Conservation (phyloP, 768 basidiomycete genomes). For the Tricholoma bakamatsutake region DNA sequence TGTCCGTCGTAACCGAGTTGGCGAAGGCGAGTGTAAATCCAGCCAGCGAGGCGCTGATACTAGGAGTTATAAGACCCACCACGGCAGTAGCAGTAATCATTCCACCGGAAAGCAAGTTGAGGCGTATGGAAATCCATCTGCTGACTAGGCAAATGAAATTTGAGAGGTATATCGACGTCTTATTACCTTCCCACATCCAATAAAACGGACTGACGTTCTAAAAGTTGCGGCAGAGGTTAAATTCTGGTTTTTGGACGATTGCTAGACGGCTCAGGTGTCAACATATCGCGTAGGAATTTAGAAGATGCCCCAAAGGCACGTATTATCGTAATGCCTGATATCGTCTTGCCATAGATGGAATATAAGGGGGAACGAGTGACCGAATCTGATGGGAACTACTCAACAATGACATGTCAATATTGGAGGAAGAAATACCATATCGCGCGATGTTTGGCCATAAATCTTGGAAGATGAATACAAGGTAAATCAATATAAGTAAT, state of each 20-base stretch:
- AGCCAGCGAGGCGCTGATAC: slow-evolving; percentile 73
- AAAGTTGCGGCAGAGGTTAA: not conserved
- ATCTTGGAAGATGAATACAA: slow-evolving; percentile 19
- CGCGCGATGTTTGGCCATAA: slow-evolving; percentile 77
- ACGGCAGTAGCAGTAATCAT: slow-evolving; percentile 71
- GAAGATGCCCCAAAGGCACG: slow-evolving; percentile 87
- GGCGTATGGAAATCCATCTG: slow-evolving; percentile 85
- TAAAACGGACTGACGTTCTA: slow-evolving; percentile 68
- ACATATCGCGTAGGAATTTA: slow-evolving; percentile 83
- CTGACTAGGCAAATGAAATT: slow-evolving; percentile 51
- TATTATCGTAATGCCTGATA: slow-evolving; percentile 41
- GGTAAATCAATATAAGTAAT: no score
- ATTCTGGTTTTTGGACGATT: not conserved
- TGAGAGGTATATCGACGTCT: no score
- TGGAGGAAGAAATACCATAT: slow-evolving; percentile 49
- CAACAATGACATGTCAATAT: not conserved
- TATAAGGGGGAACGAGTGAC: slow-evolving; percentile 34
- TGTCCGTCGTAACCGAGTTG: slow-evolving; percentile 64
- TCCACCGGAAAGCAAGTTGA: slow-evolving; percentile 74
- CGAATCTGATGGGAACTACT: slow-evolving; percentile 19
- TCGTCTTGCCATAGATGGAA: slow-evolving; percentile 40
- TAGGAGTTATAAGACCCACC: slow-evolving; percentile 59
- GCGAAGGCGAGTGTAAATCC: slow-evolving; percentile 88
- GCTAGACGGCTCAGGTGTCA: slow-evolving; percentile 50
- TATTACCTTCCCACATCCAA: slow-evolving; percentile 92